phyloP scores from a whole-genome alignment of 106 monocot species.

The Dendrobium officinale region DNA sequence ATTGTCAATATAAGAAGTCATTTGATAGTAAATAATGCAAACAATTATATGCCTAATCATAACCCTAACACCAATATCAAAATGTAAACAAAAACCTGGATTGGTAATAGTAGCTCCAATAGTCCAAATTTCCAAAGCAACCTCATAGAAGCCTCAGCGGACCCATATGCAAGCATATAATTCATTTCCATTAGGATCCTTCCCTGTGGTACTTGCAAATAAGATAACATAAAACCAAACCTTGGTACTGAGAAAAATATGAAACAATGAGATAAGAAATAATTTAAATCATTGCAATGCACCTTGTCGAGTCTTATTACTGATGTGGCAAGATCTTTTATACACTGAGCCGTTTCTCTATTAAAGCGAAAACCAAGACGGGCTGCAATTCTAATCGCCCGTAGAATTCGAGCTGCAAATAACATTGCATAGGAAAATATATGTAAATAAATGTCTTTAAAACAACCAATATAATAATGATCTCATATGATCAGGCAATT shows the following conservation, averaged over 20 bases:
- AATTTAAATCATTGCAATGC: not conserved
- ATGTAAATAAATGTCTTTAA: not conserved
- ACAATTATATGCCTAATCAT: not conserved
- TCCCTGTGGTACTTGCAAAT: slow-evolving; percentile 29
- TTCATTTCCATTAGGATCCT: slow-evolving; percentile 95
- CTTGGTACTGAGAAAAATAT: not conserved
- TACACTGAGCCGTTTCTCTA: slow-evolving; percentile 72
- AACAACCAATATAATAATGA: not conserved
- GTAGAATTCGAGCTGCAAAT: slow-evolving; percentile 81
- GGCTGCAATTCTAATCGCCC: slow-evolving; percentile 97
- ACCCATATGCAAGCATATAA: slow-evolving; percentile 96
- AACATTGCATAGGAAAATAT: not conserved
- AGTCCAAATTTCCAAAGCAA: slow-evolving; percentile 95
- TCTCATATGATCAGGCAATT: slow-evolving; percentile 3
- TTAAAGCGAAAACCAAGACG: slow-evolving; percentile 81
- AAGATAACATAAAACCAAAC: slow-evolving; percentile 2
- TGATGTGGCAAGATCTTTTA: slow-evolving; percentile 60
- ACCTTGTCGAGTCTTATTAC: slow-evolving; percentile 88
- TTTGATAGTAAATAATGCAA: slow-evolving; percentile 21
- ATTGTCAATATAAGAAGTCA: not conserved
- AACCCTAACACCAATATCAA: not conserved
- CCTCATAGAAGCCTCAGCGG: slow-evolving; percentile 82
- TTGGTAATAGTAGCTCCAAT: slow-evolving; percentile 79
- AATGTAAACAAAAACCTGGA: slow-evolving; percentile 46
- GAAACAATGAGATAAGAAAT: not conserved